Evolutionary conservation across 2,329 filamentous ascomycete genomes (phyloP), one percentile per base, ranked within the genome.

Genomic region (Aureobasidium sp.): DNA sequence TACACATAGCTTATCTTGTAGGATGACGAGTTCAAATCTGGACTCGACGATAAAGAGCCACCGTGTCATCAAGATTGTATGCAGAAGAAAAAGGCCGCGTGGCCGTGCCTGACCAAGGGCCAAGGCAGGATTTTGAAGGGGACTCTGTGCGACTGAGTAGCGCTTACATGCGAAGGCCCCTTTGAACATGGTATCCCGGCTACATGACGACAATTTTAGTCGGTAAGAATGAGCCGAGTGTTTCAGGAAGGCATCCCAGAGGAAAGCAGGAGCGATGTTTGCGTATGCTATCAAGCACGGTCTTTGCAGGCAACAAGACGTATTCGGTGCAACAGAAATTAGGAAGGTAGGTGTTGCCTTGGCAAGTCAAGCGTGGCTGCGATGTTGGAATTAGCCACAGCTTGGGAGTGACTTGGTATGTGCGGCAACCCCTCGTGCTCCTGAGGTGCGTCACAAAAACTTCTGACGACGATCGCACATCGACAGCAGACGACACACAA

Each of bases 51-150:
- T 35, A 11, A 31, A 37, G 54, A 47, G 54, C 42, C 54, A 58
- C 54, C 54, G 54, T 58, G 54, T 58, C 54, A 58, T 58, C 14
- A 47, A n/a, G 42, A 29, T 48, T 35, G 42, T 47, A n/a, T 58
- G 31, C 54, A 47, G 9, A 33, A 27, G 54, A 39, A 5, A n/a
- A 48, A 48, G 54, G 54, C 54, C 54, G 54, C 54, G 54, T 58
- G 54, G 54, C 54, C 54, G 40, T 40, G 22, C 24, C 50, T 58
- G 8, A 42, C 11, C 29, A 45, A 45, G 35, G 29, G 39, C n/a
- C 17, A 35, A 57, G 53, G 40, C 53, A 57, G 45, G 53, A 12
- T 29, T 48, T 6, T 14, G 14, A 29, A 31, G 11, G 9, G 15
- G 42, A n/a, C 3, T 24, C 4, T 47, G 54, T 58, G 54, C 42